Percentiles rank a stretch among this genome's conserved stretches.
These are phyloP conservation scores for Xylaria sp. DNA, from an alignment of 2,329 filamentous ascomycete genomes.

Conservation along the genomic window DNA sequence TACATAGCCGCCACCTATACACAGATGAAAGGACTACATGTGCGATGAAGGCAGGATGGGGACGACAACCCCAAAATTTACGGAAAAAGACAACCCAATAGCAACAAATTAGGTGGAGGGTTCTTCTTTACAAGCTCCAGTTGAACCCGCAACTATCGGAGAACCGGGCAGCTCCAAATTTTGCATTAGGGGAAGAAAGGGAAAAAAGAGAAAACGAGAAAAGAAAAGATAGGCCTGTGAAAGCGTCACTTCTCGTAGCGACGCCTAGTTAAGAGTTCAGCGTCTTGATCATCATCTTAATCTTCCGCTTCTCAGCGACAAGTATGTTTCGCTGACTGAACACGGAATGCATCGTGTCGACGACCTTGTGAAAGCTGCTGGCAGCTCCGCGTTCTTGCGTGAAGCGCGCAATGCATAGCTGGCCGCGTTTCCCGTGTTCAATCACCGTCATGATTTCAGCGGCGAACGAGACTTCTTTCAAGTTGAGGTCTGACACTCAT, in stretches of 20 bases:
- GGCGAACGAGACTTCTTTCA: constrained; percentile 90
- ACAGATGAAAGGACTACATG: constrained; percentile 3
- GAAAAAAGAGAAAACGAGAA: background rate
- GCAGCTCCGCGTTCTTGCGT: constrained; percentile 93
- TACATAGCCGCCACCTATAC: background rate
- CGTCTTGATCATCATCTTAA: constrained; percentile 79
- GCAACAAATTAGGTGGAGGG: constrained; percentile 11
- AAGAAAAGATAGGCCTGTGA: background rate
- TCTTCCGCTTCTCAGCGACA: constrained; percentile 73
- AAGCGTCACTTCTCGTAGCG: background rate
- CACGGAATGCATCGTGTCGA: constrained; percentile 78
- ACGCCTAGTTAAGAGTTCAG: constrained; percentile 60
- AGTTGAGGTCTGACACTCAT: constrained; percentile 70
- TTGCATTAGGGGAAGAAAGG: background rate
- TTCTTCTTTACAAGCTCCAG: constrained; percentile 1
- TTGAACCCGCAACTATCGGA: background rate
- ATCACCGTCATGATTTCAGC: constrained; percentile 90
- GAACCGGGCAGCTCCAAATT: background rate
- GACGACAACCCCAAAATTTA: background rate
- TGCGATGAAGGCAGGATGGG: background rate
- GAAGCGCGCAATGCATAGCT: constrained; percentile 84
- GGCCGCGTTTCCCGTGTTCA: constrained; percentile 81
- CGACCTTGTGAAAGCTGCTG: constrained; percentile 85
- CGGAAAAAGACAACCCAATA: background rate
- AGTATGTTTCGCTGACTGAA: constrained; percentile 74